Percentiles rank a stretch among this genome's conserved stretches.
These are phyloP conservation scores for Funneliformis geosporum DNA, from an alignment of 192 early-diverging fungal species.

Conservation along the genomic window DNA sequence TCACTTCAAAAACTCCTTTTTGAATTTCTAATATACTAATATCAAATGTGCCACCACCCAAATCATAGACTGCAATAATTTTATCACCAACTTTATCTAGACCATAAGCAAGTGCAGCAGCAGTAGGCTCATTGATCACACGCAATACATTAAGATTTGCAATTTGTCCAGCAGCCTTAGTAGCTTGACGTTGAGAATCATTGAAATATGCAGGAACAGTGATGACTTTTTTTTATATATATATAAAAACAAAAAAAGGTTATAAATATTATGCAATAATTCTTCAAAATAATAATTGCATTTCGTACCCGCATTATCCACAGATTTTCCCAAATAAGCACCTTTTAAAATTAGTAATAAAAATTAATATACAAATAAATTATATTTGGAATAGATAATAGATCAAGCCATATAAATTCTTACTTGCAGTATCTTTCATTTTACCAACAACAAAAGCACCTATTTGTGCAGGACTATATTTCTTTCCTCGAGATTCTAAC, in stretches of 20 bases:
- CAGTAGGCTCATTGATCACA: slow-evolving; percentile 96
- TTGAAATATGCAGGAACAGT: slow-evolving; percentile 99
- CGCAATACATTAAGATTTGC: slow-evolving; percentile 87
- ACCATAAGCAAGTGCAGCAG: slow-evolving; percentile 92
- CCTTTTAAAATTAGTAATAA: slow-evolving; percentile 6
- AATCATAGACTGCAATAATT: slow-evolving; percentile 93
- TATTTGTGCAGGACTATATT: slow-evolving; percentile 94
- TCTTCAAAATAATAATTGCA: neutral
- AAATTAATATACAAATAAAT: neutral
- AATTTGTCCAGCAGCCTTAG: slow-evolving; percentile 93
- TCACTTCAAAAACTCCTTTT: slow-evolving; percentile 98
- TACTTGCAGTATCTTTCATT: slow-evolving; percentile 97
- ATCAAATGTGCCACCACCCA: slow-evolving; percentile 99
- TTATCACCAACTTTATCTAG: slow-evolving; percentile 85
- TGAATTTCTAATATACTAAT: slow-evolving; percentile 98
- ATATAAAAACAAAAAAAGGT: neutral
- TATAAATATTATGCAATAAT: neutral
- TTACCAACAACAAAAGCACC: slow-evolving; percentile 97
- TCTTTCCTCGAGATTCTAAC: slow-evolving; percentile 93
- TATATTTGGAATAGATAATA: too few relatives aligned
- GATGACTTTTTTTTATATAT: slow-evolving; percentile 57
- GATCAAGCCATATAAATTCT: too few relatives aligned
- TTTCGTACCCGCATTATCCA: slow-evolving; percentile 17
- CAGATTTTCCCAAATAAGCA: slow-evolving; percentile 28
- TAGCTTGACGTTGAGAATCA: slow-evolving; percentile 95